These are phyloP conservation scores for Diversispora epigaea DNA, from an alignment of 192 early-diverging fungal genomes.

Conservation along the genomic window DNA sequence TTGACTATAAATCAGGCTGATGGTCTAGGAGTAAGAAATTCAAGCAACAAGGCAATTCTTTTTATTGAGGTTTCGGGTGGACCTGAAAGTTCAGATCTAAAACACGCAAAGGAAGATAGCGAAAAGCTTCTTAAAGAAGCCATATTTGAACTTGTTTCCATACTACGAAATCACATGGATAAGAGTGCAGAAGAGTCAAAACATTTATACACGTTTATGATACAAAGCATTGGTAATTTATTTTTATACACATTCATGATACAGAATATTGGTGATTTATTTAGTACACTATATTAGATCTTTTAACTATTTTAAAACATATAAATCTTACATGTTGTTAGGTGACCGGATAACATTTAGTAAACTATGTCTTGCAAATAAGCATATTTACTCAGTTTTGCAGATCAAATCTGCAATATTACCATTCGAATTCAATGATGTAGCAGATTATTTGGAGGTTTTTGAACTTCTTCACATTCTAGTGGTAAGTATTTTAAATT, in stretches of 20 bases:
- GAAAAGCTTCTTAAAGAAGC: slow-evolving; percentile 29
- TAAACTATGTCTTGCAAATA: slow-evolving; percentile 25
- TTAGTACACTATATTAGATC: neutral
- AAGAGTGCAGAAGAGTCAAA: slow-evolving; percentile 22
- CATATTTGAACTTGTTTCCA: slow-evolving; percentile 22
- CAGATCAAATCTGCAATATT: slow-evolving; percentile 20
- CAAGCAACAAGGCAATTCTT: slow-evolving; percentile 21
- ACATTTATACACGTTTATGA: slow-evolving; percentile 21
- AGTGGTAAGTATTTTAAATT: neutral
- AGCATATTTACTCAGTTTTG: slow-evolving; percentile 28
- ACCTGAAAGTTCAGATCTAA: slow-evolving; percentile 14
- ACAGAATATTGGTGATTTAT: slow-evolving; percentile 20
- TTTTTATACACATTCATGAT: slow-evolving; percentile 22
- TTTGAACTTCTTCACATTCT: neutral
- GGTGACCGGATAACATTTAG: slow-evolving; percentile 26
- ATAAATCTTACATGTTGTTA: slow-evolving; percentile 19
- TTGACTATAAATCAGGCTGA: slow-evolving; percentile 25
- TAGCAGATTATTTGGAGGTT: slow-evolving; percentile 9
- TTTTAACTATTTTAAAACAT: slow-evolving; percentile 15
- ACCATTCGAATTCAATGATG: slow-evolving; percentile 26
- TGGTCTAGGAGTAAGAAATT: slow-evolving; percentile 26
- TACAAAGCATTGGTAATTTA: slow-evolving; percentile 24
- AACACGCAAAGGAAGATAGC: slow-evolving; percentile 16
- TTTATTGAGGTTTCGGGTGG: slow-evolving; percentile 22
- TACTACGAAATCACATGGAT: slow-evolving; percentile 24